Evolutionary conservation across 2,329 filamentous ascomycete genomes (phyloP), one percentile per base, ranked within the genome.

Genomic region (Sporothrix mexicana): DNA sequence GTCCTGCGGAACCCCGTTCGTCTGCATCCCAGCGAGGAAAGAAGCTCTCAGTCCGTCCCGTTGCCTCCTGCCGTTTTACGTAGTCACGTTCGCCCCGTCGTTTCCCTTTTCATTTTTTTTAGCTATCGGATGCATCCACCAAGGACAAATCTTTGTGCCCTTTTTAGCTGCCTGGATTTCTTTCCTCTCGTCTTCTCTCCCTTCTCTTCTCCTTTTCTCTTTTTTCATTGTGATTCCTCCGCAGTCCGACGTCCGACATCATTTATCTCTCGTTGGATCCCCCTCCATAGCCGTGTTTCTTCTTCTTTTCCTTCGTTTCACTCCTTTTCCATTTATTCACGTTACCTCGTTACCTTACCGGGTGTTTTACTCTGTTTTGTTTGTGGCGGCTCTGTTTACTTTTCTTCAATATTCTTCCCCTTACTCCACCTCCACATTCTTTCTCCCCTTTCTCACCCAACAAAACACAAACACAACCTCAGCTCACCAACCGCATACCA

Each of bases 361-460:
- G 59, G 25, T 49, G 9, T 30, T 67, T 51, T 17, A 36, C 20
- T 9, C 43, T 45, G 59, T 62, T 41, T 43, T 62, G 43, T 20
- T 51, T 57, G 17, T 57, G 17, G n/a, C 36, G 30, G 49, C 36
- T 69, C 51, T 69, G 51, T 69, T 69, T 69, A 69, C 67, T 57
- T 57, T 45, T 55, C 23, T 41, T 53, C 30, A 36, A 30, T 2
- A 30, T 43, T 47, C 12, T 47, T 49, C 62, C 67, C 53, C 53
- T 15, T 59, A 47, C 67, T 69, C 67, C 67, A 66, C 61, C 61
- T 61, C 51, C 49, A 45, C 36, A 57, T 59, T 70, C 68, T 70
- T 36, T 45, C 53, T 10, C n/a, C 17, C 51, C n/a, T 47, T 47
- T 20, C 43, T 61, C 43, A 36, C 53, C n/a, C 41, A 30, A 49